Evolutionary conservation across 352 stramenopile species (phyloP).

Genomic region (Ophiocytium majus): DNA sequence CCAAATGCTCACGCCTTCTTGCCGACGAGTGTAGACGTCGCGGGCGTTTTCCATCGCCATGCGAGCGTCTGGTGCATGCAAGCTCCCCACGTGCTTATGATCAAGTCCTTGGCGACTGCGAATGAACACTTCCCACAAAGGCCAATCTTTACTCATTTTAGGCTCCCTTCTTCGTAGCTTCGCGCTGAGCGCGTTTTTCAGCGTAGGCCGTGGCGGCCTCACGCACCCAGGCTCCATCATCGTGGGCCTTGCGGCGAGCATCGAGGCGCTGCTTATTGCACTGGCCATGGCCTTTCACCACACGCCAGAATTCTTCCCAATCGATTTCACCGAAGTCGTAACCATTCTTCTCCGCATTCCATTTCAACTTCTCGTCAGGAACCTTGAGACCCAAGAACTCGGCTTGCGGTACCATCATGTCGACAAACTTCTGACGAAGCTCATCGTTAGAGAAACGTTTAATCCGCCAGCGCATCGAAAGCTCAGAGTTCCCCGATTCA

Average conservation of each 20-base stretch:
- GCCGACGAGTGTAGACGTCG: neutral
- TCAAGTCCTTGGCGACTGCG: neutral
- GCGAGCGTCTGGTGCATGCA: neutral
- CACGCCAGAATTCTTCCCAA: neutral
- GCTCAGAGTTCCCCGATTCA: neutral
- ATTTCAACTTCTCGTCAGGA: neutral
- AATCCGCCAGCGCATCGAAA: neutral
- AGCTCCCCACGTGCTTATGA: neutral
- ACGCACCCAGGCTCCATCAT: neutral
- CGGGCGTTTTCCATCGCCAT: slow-evolving; percentile 10
- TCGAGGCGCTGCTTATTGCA: slow-evolving; percentile 2
- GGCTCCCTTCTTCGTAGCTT: neutral
- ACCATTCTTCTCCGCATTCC: neutral
- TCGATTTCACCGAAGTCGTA: neutral
- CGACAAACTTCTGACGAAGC: neutral
- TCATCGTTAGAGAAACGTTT: slow-evolving; percentile 2
- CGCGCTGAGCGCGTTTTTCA: neutral
- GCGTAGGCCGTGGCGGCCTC: neutral
- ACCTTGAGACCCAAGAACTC: neutral
- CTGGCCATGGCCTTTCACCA: neutral
- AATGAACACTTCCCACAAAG: slow-evolving; percentile 10
- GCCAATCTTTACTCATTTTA: neutral
- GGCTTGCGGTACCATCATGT: neutral
- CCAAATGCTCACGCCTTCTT: neutral
- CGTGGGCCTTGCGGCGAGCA: neutral